These are phyloP conservation scores for Bryum argenteum DNA, from an alignment of 225 moss, liverwort and hornwort genomes.

Conservation along the genomic window DNA sequence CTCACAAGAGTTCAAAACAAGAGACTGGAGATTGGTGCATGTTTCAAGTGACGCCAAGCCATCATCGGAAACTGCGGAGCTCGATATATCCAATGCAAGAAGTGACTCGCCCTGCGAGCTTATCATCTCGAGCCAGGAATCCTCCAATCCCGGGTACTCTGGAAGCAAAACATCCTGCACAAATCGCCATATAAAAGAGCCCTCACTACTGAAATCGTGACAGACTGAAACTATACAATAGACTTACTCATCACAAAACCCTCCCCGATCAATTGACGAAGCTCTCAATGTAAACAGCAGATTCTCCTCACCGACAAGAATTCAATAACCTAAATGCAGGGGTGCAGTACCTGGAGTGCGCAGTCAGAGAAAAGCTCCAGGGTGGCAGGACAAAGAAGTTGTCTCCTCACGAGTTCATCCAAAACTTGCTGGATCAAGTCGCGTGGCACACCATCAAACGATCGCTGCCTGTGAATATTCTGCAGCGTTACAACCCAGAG, in stretches of 20 bases:
- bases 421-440: conserved; percentile 89
- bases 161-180: conserved; percentile 76
- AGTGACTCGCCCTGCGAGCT: conserved; percentile 88
- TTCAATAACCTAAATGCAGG: background rate
- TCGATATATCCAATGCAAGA: conserved; percentile 78
- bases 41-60: conserved; percentile 63
- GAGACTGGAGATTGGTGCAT: conserved; percentile 72
- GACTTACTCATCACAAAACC: background rate
- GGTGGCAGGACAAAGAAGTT: conserved; percentile 57
- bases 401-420: conserved; percentile 80
- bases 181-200: conserved; percentile 22
- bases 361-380: conserved; percentile 73
- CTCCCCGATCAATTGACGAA: background rate
- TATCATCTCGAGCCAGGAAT: conserved; percentile 85
- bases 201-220: background rate
- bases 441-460: conserved; percentile 70
- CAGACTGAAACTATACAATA: background rate
- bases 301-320: background rate
- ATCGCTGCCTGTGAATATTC: conserved; percentile 61
- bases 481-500: conserved; percentile 37
- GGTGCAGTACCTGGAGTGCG: conserved; percentile 67
- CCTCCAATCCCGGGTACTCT: conserved; percentile 79
- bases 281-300: background rate
- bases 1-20: conserved; percentile 79
- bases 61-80: conserved; percentile 79